Evolutionary conservation across 495 filamentous ascomycete genomes (phyloP).

Genomic region (Tuber magnatum): DNA sequence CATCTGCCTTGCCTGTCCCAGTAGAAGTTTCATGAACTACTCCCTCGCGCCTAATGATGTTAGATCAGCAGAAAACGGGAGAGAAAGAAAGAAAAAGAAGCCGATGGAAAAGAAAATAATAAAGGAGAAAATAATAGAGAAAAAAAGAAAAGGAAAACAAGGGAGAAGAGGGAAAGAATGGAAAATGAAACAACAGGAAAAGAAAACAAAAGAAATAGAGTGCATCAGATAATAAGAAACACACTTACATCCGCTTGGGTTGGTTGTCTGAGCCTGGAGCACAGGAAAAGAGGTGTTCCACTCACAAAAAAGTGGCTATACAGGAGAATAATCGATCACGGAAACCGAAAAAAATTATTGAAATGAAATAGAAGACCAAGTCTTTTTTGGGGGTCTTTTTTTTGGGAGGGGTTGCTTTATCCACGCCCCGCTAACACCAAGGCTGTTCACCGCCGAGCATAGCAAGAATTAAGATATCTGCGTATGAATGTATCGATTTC

Average conservation of each 20-base stretch:
- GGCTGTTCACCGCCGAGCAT: background rate
- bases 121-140: too few species aligned
- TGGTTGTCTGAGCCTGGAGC: background rate
- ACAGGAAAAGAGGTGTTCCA: background rate
- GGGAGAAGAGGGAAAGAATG: constrained; percentile 18
- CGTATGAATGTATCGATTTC: background rate
- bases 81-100: too few species aligned
- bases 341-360: background rate
- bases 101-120: too few species aligned
- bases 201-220: constrained; percentile 26
- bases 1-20: too few species aligned
- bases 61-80: too few species aligned
- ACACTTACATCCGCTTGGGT: background rate
- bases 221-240: background rate
- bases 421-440: background rate
- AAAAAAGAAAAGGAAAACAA: constrained; percentile 20
- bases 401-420: background rate
- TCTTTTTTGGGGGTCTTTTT: background rate
- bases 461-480: background rate
- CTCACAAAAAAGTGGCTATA: background rate
- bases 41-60: background rate
- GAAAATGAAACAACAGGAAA: constrained; percentile 21
- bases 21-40: too few species aligned
- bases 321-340: background rate
- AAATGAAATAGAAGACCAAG: background rate